Conservation (phyloP, 2,329 filamentous ascomycete species). For the Cordyceps militaris region DNA sequence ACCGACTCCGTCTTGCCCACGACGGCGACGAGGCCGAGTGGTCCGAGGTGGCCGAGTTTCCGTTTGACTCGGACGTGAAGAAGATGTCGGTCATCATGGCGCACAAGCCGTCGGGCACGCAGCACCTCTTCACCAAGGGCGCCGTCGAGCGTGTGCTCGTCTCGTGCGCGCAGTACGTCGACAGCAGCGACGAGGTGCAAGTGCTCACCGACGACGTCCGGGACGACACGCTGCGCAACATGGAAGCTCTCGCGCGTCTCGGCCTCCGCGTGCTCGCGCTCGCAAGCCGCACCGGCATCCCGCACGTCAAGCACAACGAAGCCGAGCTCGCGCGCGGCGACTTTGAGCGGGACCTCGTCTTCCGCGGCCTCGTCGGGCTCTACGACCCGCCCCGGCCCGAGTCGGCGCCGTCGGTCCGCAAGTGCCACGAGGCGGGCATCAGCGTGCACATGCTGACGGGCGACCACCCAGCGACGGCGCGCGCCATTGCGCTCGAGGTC, state of each 20-base stretch:
- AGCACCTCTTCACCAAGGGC: conserved; percentile 55
- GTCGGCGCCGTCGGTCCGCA: conserved; percentile 50
- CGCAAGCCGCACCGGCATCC: conserved; percentile 44
- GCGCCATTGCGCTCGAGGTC: conserved; percentile 57
- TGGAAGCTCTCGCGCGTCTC: conserved; percentile 59
- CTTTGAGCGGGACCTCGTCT: conserved; percentile 55
- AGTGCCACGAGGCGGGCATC: conserved; percentile 55
- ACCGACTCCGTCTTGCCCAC: conserved; percentile 43
- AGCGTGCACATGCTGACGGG: conserved; percentile 65
- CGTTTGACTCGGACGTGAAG: conserved; percentile 68
- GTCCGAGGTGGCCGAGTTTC: conserved; percentile 59
- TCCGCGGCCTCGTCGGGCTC: conserved; percentile 64
- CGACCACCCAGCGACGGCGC: conserved; percentile 58
- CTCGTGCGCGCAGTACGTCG: conserved; percentile 48
- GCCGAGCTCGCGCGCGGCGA: conserved; percentile 43
- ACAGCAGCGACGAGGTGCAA: conserved; percentile 35
- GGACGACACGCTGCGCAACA: conserved; percentile 55
- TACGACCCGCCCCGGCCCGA: conserved; percentile 66
- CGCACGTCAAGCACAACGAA: conserved; percentile 27
- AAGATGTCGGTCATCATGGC: conserved; percentile 68
- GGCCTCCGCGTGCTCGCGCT: conserved; percentile 64
- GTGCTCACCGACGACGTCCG: conserved; percentile 47
- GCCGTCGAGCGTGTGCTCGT: conserved; percentile 64
- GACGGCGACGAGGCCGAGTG: conserved; percentile 45
- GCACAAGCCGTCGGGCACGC: conserved; percentile 30